Conservation (phyloP, 768 basidiomycete genomes). For the Pholiota molesta region DNA sequence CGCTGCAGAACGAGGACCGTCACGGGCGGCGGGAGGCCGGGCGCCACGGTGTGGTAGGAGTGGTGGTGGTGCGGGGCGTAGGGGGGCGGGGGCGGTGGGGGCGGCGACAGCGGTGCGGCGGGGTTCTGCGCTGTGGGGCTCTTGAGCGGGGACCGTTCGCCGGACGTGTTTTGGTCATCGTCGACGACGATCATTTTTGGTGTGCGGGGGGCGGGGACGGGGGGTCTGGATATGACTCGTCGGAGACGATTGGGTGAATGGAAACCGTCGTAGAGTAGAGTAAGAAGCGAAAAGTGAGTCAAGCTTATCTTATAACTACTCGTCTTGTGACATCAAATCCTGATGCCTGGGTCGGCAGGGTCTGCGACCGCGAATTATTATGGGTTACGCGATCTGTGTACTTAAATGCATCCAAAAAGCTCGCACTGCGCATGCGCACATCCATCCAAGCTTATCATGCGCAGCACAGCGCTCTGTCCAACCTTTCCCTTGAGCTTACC, state of each 20-base stretch:
- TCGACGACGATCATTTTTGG: slow-evolving; percentile 9
- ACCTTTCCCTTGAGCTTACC: no score
- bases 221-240: neutral
- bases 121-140: slow-evolving; percentile 1
- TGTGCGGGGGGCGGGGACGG: neutral
- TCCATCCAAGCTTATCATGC: no score
- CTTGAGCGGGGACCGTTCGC: slow-evolving; percentile 28
- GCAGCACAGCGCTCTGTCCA: no score
- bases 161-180: neutral
- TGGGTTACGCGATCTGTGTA: no score
- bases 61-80: neutral
- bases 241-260: neutral
- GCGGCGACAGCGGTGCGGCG: neutral
- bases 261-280: neutral
- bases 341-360: neutral
- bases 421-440: no score
- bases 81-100: neutral
- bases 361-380: no score
- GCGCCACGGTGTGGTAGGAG: neutral
- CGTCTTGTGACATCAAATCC: neutral
- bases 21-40: neutral
- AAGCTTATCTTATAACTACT: neutral
- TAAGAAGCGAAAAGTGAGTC: neutral
- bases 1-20: neutral
- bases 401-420: no score